A percentile compares a stretch with the other conserved stretches of the same genome.
Conservation (phyloP, 108 stramenopile genomes). For the Cyclotella sp. region DNA sequence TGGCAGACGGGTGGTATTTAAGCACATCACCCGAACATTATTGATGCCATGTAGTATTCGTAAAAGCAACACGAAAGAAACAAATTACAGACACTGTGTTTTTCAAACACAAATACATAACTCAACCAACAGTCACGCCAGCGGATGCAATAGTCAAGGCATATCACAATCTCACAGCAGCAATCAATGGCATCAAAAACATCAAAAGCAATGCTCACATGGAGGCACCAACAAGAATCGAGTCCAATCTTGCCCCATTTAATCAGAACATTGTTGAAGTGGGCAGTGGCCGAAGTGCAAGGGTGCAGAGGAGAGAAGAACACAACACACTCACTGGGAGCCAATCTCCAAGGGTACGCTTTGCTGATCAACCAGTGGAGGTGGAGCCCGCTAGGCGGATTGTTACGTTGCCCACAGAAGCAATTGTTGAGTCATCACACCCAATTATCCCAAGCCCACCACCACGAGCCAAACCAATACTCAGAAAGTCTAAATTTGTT, state of each 20-base stretch:
- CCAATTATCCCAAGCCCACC: too few species aligned
- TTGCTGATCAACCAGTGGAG: too few species aligned
- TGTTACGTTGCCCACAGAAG: too few species aligned
- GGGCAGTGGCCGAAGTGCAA: too few species aligned
- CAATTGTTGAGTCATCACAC: too few species aligned
- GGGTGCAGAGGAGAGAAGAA: background rate
- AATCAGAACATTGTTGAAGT: too few species aligned
- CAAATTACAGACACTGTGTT: constrained; percentile 38
- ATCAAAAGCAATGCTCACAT: background rate
- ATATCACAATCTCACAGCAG: background rate
- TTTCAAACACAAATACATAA: constrained; percentile 36
- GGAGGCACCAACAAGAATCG: background rate
- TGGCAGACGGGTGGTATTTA: constrained; percentile 34
- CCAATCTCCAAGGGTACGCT: too few species aligned
- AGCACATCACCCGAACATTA: constrained; percentile 29
- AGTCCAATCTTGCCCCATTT: too few species aligned
- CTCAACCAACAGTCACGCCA: constrained; percentile 26
- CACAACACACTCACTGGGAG: too few species aligned
- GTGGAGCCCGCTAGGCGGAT: too few species aligned
- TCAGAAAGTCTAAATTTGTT: too few species aligned
- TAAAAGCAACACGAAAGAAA: constrained; percentile 18
- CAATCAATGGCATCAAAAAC: background rate
- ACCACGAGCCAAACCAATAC: too few species aligned
- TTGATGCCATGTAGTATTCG: constrained; percentile 17
- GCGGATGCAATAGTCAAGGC: constrained; percentile 28